Base-by-base conservation (phyloP, 2,329 filamentous ascomycete species). In the Ceratocystis cubensis region DNA sequence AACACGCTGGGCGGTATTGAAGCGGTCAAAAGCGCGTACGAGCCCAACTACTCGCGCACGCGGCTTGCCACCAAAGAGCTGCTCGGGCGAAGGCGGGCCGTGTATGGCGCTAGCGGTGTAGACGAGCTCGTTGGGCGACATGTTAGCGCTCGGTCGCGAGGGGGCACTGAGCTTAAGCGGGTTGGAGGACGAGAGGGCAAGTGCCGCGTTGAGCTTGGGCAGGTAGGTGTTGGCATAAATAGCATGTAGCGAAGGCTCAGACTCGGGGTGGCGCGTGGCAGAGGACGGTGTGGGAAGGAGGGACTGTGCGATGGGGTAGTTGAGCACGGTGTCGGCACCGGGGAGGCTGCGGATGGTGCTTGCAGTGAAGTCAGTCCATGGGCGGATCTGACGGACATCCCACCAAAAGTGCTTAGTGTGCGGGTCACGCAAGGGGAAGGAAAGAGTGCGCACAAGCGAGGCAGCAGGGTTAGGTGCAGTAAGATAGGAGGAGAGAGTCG, bases 1-100 rank as follows among this genome's bases (percentile, higher is more conserved):
- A 68, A 87, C 85, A 68, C 91, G 89, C 89, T 96, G 96, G 69
- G 89, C 89, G 0, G 91, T 94, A 80, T 96, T 96, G 88, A 95
- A 96, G 72, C 89, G 87, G 75, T 96, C 89, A 73, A 93, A 96
- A 74, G 86, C 88, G 77, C 93, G 93, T 71, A 95, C 88, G n/a
- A 96, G 82, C 5, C 93, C 89, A 62, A 93, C 86, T 13, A 91
- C 82, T 41, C 88, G 85, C 28, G 77, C 77, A 13, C 76, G 73
- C 41, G 77, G 77, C 79, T 84, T 74, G 48, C 77, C 77, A 64
- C 78, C 78, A 64, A 79, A 79, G 69, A 79, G 76, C 69, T 80
- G 77, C 0, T 82, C 80, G 0, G 82, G 87, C 73, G 75, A 84
- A 73, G 72, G 81, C 69, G 76, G 77, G 71, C 84, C 81, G 65